Conservation (phyloP, 805 yeast genomes). For the Lipomyces sp. region DNA sequence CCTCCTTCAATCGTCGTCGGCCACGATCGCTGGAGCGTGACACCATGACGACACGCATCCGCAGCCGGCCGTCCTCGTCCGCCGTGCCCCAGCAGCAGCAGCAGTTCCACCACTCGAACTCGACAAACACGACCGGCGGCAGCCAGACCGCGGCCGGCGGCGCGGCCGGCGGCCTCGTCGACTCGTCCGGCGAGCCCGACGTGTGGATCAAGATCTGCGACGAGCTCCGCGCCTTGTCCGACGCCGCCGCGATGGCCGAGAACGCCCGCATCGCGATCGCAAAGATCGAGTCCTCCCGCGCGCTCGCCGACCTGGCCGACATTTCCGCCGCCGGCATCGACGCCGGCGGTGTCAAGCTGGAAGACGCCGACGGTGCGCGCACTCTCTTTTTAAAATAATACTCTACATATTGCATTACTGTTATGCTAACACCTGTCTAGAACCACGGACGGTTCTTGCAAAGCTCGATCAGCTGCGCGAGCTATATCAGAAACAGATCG, state of each 20-base stretch:
- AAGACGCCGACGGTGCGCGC: slow-evolving; percentile 9
- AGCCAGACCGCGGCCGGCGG: slow-evolving; percentile 19
- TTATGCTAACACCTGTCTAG: not conserved
- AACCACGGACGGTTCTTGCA: slow-evolving; percentile 7
- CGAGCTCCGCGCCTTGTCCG: slow-evolving; percentile 12
- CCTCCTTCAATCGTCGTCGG: no score
- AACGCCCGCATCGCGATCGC: not conserved
- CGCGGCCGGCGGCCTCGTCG: not conserved
- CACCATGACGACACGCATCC: no score
- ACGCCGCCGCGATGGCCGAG: slow-evolving; percentile 11
- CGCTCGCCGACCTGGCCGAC: not conserved
- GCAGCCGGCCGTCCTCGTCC: no score
- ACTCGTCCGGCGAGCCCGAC: slow-evolving; percentile 21
- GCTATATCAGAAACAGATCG: slow-evolving; percentile 13
- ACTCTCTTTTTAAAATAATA: no score
- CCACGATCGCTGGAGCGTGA: no score
- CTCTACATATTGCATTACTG: no score
- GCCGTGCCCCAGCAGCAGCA: no score
- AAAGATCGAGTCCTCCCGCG: slow-evolving; percentile 1
- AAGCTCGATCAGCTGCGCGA: slow-evolving; percentile 17
- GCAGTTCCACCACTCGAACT: no score
- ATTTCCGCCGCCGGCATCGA: slow-evolving; percentile 3
- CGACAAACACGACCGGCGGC: no score
- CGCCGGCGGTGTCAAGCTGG: slow-evolving; percentile 1
- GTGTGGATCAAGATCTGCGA: slow-evolving; percentile 22